Evolutionary conservation across 2,329 filamentous ascomycete species (phyloP).

Genomic region (Neofusicoccum sp.): DNA sequence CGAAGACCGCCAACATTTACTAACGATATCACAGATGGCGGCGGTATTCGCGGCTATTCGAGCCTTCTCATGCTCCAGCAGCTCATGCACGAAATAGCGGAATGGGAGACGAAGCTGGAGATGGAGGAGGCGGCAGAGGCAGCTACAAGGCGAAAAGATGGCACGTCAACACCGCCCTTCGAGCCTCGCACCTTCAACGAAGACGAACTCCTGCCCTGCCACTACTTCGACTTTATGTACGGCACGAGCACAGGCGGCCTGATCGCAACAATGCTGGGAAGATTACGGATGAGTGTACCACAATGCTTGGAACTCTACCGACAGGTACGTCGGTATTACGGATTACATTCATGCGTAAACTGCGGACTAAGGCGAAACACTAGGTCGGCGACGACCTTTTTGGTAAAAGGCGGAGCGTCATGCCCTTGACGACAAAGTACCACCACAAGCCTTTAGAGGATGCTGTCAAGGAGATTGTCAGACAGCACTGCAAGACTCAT

Average conservation of each 20-base stretch:
- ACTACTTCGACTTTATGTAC: conserved; percentile 56
- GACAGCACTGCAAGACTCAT: conserved; percentile 45
- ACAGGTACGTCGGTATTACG: conserved; percentile 18
- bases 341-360: not conserved
- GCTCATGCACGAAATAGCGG: conserved; percentile 49
- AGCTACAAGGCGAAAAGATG: conserved; percentile 23
- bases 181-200: conserved; percentile 33
- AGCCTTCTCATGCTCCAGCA: conserved; percentile 49
- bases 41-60: conserved; percentile 52
- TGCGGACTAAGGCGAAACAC: not conserved
- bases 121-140: conserved; percentile 41
- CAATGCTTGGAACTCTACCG: conserved; percentile 50
- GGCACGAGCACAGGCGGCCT: conserved; percentile 53
- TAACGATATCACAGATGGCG: conserved; percentile 39
- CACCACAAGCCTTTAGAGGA: conserved; percentile 49
- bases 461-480: conserved; percentile 47
- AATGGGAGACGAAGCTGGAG: conserved; percentile 44
- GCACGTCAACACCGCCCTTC: conserved; percentile 1
- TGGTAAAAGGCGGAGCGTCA: conserved; percentile 41
- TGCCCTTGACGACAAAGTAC: conserved; percentile 51
- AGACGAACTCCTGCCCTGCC: conserved; percentile 47
- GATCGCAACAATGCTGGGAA: conserved; percentile 51
- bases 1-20: not conserved
- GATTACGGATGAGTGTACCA: conserved; percentile 49
- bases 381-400: conserved; percentile 49